Conservation (phyloP, 1,139 yeast genomes). For the Debaryomyces singareniensis region DNA sequence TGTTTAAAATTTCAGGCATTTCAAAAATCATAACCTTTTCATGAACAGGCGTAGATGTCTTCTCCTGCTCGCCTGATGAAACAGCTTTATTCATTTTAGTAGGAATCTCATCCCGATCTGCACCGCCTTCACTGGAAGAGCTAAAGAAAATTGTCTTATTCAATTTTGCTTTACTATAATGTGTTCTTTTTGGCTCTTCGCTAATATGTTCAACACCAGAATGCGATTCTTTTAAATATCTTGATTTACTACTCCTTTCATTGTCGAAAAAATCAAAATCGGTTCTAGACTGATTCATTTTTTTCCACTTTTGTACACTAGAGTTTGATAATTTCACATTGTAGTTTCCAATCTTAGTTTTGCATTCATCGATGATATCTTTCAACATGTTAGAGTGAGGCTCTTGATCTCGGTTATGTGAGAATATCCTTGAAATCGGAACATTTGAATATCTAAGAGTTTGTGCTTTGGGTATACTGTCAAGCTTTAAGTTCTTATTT, state of each 20-base stretch:
- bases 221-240: not conserved
- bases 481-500: conserved; percentile 18
- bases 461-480: conserved; percentile 10
- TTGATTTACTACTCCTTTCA: not conserved
- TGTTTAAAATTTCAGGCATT: conserved; percentile 9
- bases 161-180: conserved; percentile 23
- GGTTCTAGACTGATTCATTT: not conserved
- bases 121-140: too few species aligned
- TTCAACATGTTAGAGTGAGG: conserved; percentile 22
- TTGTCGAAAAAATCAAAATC: too few species aligned
- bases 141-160: conserved; percentile 28
- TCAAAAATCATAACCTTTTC: conserved; percentile 13
- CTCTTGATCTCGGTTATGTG: not conserved
- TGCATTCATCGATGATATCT: conserved; percentile 19
- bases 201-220: conserved; percentile 14
- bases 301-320: not conserved
- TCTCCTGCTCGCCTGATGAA: not conserved
- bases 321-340: conserved; percentile 14
- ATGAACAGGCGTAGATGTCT: not conserved
- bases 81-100: too few species aligned
- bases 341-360: conserved; percentile 12
- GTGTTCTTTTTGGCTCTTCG: conserved; percentile 26
- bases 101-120: too few species aligned
- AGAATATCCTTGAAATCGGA: conserved; percentile 10
- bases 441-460: conserved; percentile 6